Percentiles rank a stretch among this genome's conserved stretches.
These are phyloP conservation scores for Silene latifolia DNA, from an alignment of 148 eudicot species.

Conservation along the genomic window DNA sequence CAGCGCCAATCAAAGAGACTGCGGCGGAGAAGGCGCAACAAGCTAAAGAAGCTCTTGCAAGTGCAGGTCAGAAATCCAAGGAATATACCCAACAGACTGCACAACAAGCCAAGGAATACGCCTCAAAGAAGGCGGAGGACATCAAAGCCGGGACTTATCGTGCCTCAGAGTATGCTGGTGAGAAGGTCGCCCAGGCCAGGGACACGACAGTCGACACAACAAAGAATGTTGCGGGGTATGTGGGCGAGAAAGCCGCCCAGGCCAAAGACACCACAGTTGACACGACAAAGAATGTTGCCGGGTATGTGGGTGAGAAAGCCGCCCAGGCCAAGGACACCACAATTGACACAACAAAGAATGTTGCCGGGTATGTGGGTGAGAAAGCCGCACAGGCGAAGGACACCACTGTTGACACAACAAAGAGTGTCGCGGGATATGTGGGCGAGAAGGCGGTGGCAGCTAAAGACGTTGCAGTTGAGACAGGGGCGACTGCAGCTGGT, in stretches of 20 bases:
- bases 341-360: constrained; percentile 36
- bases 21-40: constrained; percentile 24
- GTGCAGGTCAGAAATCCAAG: too few species aligned
- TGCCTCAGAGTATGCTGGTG: constrained; percentile 12
- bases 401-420: constrained; percentile 28
- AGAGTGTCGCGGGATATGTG: constrained; percentile 35
- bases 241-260: constrained; percentile 43
- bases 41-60: neutral
- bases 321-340: constrained; percentile 40
- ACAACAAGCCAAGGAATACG: constrained; percentile 33
- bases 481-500: constrained; percentile 38
- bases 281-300: constrained; percentile 36
- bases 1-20: constrained; percentile 23
- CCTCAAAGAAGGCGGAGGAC: neutral
- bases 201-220: constrained; percentile 35
- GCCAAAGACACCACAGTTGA: constrained; percentile 43
- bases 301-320: constrained; percentile 27
- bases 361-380: constrained; percentile 29
- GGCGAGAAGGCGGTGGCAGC: constrained; percentile 46
- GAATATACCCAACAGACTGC: constrained; percentile 5
- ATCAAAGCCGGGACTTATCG: constrained; percentile 14
- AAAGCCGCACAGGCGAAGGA: constrained; percentile 34
- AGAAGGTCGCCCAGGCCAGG: constrained; percentile 31
- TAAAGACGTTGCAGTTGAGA: constrained; percentile 39
- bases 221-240: constrained; percentile 35